Evolutionary conservation across 768 basidiomycete species (phyloP).

Genomic region (Podaxis sp.): DNA sequence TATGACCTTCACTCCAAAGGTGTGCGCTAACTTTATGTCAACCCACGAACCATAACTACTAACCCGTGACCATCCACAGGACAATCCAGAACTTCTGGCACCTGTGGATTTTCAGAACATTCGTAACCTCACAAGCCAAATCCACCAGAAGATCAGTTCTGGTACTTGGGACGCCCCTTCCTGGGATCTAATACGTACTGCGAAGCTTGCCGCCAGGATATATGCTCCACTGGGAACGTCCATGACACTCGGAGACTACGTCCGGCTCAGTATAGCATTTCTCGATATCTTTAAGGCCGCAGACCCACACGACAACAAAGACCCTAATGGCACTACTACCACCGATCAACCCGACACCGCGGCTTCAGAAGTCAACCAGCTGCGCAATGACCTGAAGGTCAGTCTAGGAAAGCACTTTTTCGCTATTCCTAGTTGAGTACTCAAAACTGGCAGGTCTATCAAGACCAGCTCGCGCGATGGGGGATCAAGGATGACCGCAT

Average conservation of each 20-base stretch:
- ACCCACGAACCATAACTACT: background rate
- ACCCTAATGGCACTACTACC: conserved; percentile 21
- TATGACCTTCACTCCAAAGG: conserved; percentile 65
- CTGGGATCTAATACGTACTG: conserved; percentile 74
- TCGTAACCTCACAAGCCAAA: conserved; percentile 54
- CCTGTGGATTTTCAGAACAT: conserved; percentile 67
- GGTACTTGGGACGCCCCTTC: conserved; percentile 85
- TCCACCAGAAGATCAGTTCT: conserved; percentile 69
- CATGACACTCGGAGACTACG: conserved; percentile 84
- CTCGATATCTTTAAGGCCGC: conserved; percentile 70
- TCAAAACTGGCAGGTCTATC: conserved; percentile 55
- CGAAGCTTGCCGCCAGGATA: conserved; percentile 75
- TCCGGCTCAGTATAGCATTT: conserved; percentile 73
- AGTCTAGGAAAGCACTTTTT: conserved; percentile 8
- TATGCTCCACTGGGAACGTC: conserved; percentile 87
- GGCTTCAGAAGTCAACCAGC: conserved; percentile 28
- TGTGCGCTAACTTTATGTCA: conserved; percentile 20
- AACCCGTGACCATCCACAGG: conserved; percentile 34
- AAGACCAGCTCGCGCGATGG: conserved; percentile 64
- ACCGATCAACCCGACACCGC: conserved; percentile 25
- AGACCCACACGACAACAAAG: conserved; percentile 22
- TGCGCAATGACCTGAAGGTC: conserved; percentile 65
- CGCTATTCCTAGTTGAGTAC: conserved; percentile 5
- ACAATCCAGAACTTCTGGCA: conserved; percentile 67
- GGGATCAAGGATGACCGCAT: conserved; percentile 88